These are phyloP conservation scores for Hamamelis virginiana DNA, from an alignment of 164 flowering plant genomes.

Conservation along the genomic window DNA sequence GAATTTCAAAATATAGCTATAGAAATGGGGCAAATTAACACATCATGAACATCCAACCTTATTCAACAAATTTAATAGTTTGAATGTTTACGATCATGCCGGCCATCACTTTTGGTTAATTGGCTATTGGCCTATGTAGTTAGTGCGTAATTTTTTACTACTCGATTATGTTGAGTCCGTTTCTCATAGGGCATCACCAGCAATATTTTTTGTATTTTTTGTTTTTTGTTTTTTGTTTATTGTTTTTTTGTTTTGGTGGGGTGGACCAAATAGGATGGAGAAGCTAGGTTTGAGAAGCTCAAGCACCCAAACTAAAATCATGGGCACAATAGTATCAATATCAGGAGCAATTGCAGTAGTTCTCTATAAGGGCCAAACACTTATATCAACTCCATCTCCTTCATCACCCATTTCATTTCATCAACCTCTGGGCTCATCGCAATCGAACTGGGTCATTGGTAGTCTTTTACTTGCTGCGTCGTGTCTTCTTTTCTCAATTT, in stretches of 20 bases:
- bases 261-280: conserved; percentile 44
- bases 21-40: too few relatives aligned
- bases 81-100: too few relatives aligned
- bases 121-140: too few relatives aligned
- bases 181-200: too few relatives aligned
- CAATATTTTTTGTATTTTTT: too few relatives aligned
- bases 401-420: conserved; percentile 15
- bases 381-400: conserved; percentile 15
- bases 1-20: too few relatives aligned
- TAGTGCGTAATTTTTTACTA: too few relatives aligned
- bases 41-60: too few relatives aligned
- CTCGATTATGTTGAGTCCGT: too few relatives aligned
- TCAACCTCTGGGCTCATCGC: conserved; percentile 26
- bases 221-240: neutral
- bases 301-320: conserved; percentile 46
- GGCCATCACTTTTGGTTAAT: too few relatives aligned
- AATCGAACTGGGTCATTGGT: conserved; percentile 50
- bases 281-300: conserved; percentile 35
- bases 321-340: conserved; percentile 58
- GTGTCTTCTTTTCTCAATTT: conserved; percentile 41
- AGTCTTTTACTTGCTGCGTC: conserved; percentile 44
- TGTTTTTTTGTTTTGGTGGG: neutral
- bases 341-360: conserved; percentile 57
- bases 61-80: too few relatives aligned
- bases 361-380: conserved; percentile 52